Evolutionary conservation across 495 filamentous ascomycete species (phyloP), one percentile per base, ranked within the genome.

Genomic region (Trichoderma orchidacearum): DNA sequence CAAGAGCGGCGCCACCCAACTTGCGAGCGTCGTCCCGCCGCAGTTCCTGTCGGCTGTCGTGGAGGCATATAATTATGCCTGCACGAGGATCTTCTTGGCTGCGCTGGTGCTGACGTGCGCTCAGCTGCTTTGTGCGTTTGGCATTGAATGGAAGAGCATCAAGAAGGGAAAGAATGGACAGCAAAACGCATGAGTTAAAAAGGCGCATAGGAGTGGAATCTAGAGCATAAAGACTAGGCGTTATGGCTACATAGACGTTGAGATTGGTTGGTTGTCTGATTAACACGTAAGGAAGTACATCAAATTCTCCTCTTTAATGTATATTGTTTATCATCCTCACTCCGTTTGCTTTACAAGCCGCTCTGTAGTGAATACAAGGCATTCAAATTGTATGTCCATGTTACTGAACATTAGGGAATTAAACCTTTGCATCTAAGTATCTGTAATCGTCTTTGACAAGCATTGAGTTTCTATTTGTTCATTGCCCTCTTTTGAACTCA

Each of bases 111-210:
- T 85, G n/a, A 69, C 75, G 1, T 77, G 79, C 53, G 65, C 75
- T 3, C 69, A 73, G 17, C 64, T 82, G 17, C 41, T 82, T 5
- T 77, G 73, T 4, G 69, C 78, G 0, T 57, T 81, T 2, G 72
- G 68, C 23, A 78, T 85, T 73, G 81, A 85, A 62, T 85, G 81
- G 80, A 75, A 67, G 60, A 84, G 72, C 55, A 72, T 85, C 53
- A 84, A 83, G 67, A 74, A 69, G 64, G 61, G 59, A 0, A 62
- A 23, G 30, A 60, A 63, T 3, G 8, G 27, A 23, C 18, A 48
- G 21, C 6, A 6, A 48, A 48, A 48, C 11, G 41, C 41, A 48
- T 27, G 27, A 27, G 5, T 1, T 25, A 27, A 1, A 48, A 21
- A 23, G 1, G 32, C 12, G 12, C 12, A 13, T 35, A 13, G 32